Evolutionary conservation across 305 asterid species (phyloP), one percentile per base, ranked within the genome.

Genomic region (Fraxinus sp.): DNA sequence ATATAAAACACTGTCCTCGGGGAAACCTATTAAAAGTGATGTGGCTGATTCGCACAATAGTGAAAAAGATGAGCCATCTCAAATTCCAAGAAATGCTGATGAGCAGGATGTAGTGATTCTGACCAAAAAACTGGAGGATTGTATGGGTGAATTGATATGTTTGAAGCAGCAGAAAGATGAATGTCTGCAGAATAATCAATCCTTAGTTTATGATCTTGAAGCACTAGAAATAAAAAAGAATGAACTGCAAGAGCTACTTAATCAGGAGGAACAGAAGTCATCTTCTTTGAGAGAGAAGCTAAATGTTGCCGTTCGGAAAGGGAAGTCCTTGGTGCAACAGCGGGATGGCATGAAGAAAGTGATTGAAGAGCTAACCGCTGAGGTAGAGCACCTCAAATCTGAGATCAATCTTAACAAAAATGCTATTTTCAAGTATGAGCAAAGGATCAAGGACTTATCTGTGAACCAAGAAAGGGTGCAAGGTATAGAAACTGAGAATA

Each of bases 291-390:
- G 96, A 87, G 99, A 96, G 88, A 96, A 95, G 87, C 87, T 96
- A 87, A 93, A 92, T 85, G 89, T 92, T 77, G 99, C 99, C 2
- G 98, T 96, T 75, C 90, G 96, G 86, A 96, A 92, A 86, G 99
- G 99, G 32, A 96, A 95, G 92, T 95, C 96, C 57, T 86, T 95
- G 90, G 96, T 96, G 82, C 98, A 96, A 86, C 97, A 89, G 80
- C 90, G 97, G 62, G 99, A 93, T 85, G 90, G 90, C 86, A 88
- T 93, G 97, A 95, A 96, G 90, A 92, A 95, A 90, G 85, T 80
- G 80, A 92, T 92, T 77, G 96, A 93, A 84, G 97, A 90, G 85
- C 84, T 89, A 66, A 92, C 89, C 86, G 80, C 89, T 73, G 97
- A 95, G 87, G 90, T 92, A 24, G 90, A 83, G 81, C 90, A 87